Conservation (phyloP, 371 early-diverging fungal species). For the Rhizopus delemar region DNA sequence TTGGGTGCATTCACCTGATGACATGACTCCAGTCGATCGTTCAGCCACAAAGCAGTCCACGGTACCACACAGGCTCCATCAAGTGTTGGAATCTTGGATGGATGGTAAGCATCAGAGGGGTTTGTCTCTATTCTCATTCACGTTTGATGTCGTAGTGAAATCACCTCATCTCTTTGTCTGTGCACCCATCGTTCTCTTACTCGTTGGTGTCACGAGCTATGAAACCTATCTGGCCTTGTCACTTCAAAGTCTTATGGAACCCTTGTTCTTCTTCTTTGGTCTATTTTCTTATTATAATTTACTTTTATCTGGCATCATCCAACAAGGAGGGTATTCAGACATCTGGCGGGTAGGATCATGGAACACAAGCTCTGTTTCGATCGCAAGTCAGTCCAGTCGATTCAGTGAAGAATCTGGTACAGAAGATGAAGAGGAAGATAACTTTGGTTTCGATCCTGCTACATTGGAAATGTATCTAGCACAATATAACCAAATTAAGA, state of each 20-base stretch:
- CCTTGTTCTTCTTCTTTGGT: slow-evolving; percentile 18
- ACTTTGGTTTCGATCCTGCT: slow-evolving; percentile 19
- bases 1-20: background rate
- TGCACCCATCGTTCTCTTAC: slow-evolving; percentile 7
- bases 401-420: slow-evolving; percentile 25
- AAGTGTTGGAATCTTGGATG: too few relatives aligned
- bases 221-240: slow-evolving; percentile 22
- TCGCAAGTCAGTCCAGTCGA: slow-evolving; percentile 20
- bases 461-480: slow-evolving; percentile 20
- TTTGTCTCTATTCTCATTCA: background rate
- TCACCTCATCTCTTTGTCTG: slow-evolving; percentile 14
- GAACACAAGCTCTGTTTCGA: slow-evolving; percentile 20
- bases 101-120: too few relatives aligned
- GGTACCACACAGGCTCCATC: too few relatives aligned
- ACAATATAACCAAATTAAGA: slow-evolving; percentile 28
- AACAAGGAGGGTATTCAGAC: background rate
- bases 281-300: slow-evolving; percentile 18
- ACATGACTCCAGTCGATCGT: background rate
- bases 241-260: slow-evolving; percentile 18
- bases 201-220: slow-evolving; percentile 10
- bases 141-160: slow-evolving; percentile 8
- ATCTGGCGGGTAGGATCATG: slow-evolving; percentile 28
- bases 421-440: slow-evolving; percentile 9
- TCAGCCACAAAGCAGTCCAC: too few relatives aligned
- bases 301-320: background rate